Evolutionary conservation across 169 alveolate species (phyloP).

Genomic region (Sarcocystis neurona): DNA sequence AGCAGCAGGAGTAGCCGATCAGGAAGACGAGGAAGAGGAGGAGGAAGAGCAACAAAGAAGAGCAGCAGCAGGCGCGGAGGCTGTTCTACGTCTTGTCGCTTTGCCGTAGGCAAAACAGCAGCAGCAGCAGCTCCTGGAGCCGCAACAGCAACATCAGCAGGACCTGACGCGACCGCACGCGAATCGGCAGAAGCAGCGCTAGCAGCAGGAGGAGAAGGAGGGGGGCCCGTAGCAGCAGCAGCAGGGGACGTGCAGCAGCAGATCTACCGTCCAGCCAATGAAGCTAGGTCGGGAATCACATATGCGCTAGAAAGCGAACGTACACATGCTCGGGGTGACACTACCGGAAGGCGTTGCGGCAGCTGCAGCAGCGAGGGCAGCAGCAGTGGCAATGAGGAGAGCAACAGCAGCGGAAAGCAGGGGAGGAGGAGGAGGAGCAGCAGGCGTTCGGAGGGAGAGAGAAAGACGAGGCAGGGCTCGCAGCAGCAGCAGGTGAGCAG

Average conservation of each 20-base stretch:
- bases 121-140: neutral
- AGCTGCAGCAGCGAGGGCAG: conserved; percentile 20
- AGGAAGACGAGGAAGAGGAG: neutral
- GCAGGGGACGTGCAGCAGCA: no score
- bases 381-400: neutral
- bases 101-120: neutral
- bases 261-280: no score
- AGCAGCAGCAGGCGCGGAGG: neutral
- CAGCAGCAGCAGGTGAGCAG: conserved; percentile 6
- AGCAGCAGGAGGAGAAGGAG: neutral
- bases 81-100: neutral
- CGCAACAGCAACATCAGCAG: neutral
- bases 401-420: neutral
- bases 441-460: neutral
- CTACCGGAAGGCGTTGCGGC: no score
- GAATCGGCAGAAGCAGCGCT: no score
- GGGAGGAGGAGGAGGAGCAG: no score
- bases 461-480: conserved; percentile 3
- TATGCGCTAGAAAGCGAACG: no score
- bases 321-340: no score
- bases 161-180: no score
- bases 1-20: neutral
- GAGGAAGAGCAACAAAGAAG: neutral
- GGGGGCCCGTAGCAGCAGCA: no score
- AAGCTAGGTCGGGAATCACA: no score